A percentile compares a stretch with the other conserved stretches of the same genome.
Conservation (phyloP, 768 basidiomycete species). For the Leccinum imitatum region DNA sequence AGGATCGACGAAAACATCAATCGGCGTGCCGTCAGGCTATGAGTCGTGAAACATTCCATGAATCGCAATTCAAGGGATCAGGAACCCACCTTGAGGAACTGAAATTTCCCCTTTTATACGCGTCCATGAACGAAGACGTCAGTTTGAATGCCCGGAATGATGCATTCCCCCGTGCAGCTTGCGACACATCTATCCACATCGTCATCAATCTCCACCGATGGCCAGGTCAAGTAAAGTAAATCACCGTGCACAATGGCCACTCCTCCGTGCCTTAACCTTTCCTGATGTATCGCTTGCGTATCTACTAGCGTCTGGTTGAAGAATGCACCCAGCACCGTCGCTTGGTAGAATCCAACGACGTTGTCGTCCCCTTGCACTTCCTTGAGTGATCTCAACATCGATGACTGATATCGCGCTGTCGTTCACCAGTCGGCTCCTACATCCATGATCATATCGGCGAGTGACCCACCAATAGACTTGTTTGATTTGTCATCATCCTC, state of each 20-base stretch:
- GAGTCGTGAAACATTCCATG: conserved; percentile 13
- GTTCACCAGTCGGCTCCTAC: conserved; percentile 4
- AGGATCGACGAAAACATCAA: conserved; percentile 85
- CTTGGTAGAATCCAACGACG: conserved; percentile 93
- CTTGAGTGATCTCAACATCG: conserved; percentile 84
- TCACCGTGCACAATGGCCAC: conserved; percentile 82
- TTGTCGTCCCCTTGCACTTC: conserved; percentile 92
- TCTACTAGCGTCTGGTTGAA: conserved; percentile 80
- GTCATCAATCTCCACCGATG: conserved; percentile 6
- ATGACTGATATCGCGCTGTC: conserved; percentile 75
- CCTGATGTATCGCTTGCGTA: conserved; percentile 82
- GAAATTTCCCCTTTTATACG: conserved; percentile 81
- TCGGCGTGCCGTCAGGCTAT: conserved; percentile 74
- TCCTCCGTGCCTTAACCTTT: conserved; percentile 82
- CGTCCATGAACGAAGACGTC: conserved; percentile 76
- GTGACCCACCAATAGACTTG: conserved; percentile 65
- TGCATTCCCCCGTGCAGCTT: conserved; percentile 78
- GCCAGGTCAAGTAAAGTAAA: conserved; percentile 18
- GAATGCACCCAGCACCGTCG: conserved; percentile 81
- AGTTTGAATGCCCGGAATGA: conserved; percentile 88
- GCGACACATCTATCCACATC: conserved; percentile 61
- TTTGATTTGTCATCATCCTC: conserved; percentile 84
- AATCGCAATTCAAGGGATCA: not conserved
- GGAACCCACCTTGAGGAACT: conserved; percentile 71
- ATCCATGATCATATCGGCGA: conserved; percentile 7